Evolutionary conservation across 352 stramenopile genomes (phyloP).

Genomic region (Globisporangium radiosum): DNA sequence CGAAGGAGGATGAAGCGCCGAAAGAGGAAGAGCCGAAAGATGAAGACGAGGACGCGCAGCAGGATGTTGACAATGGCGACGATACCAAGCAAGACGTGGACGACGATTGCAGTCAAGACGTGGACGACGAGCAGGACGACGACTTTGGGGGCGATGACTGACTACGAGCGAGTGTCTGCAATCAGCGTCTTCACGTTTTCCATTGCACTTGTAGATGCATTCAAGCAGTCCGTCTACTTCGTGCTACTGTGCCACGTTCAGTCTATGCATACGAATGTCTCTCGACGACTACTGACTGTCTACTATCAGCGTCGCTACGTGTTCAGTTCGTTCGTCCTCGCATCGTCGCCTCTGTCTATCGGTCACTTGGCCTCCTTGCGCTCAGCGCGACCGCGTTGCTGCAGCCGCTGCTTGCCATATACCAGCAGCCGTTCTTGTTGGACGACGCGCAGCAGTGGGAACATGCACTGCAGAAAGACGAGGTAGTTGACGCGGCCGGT

Average conservation of each 20-base stretch:
- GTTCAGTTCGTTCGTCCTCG: too few species aligned
- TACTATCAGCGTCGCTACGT: too few species aligned
- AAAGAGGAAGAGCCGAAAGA: conserved; percentile 9
- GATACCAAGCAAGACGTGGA: conserved; percentile 7
- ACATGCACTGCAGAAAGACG: conserved; percentile 47
- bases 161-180: background rate
- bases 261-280: too few species aligned
- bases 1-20: conserved; percentile 1
- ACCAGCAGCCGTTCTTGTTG: conserved; percentile 18
- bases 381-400: background rate
- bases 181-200: background rate
- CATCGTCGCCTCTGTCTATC: too few species aligned
- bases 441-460: conserved; percentile 31
- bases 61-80: conserved; percentile 2
- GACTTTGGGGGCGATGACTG: background rate
- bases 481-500: conserved; percentile 55
- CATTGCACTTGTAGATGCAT: too few species aligned
- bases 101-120: background rate
- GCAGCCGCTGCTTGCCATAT: conserved; percentile 3
- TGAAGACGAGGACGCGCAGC: conserved; percentile 11
- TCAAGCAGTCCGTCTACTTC: too few species aligned
- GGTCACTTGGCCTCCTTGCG: conserved; percentile 5
- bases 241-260: too few species aligned
- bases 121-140: background rate
- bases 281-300: too few species aligned